Evolutionary conservation across 805 yeast genomes (phyloP).

Genomic region (Myxozyma udenii): DNA sequence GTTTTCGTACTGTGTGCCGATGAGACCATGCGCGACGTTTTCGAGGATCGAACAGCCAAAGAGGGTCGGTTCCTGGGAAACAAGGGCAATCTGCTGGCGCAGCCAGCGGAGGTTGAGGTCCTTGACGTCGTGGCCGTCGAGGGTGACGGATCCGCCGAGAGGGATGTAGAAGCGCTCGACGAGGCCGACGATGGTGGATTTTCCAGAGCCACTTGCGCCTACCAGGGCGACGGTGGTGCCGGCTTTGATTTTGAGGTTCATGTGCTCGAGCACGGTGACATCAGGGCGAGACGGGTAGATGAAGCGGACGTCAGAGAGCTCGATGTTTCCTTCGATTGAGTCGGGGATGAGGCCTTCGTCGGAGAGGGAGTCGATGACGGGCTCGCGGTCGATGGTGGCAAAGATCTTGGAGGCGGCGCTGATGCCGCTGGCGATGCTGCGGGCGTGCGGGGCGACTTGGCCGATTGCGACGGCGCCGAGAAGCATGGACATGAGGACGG

Average conservation of each 20-base stretch:
- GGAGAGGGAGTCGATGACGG: constrained; percentile 39
- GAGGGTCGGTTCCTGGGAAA: constrained; percentile 55
- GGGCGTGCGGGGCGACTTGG: constrained; percentile 42
- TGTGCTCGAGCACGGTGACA: constrained; percentile 32
- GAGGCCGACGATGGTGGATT: constrained; percentile 47
- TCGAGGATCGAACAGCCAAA: constrained; percentile 79
- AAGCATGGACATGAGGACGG: constrained; percentile 33
- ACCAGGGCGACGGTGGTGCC: constrained; percentile 86
- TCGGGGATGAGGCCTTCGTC: constrained; percentile 29
- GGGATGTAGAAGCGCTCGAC: constrained; percentile 60
- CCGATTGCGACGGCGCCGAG: constrained; percentile 43
- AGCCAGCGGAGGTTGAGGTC: constrained; percentile 51
- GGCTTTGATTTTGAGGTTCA: constrained; percentile 49
- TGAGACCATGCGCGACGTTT: constrained; percentile 72
- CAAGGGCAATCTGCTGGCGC: constrained; percentile 56
- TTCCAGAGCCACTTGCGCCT: constrained; percentile 73
- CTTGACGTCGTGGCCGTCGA: constrained; percentile 49
- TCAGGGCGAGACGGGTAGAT: constrained; percentile 37
- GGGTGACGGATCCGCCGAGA: constrained; percentile 44
- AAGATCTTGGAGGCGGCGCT: constrained; percentile 43
- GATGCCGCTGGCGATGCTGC: constrained; percentile 40
- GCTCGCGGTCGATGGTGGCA: constrained; percentile 44
- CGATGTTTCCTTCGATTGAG: constrained; percentile 42
- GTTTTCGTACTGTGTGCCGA: constrained; percentile 34
- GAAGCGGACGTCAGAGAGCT: constrained; percentile 31